A percentile compares a stretch with the other conserved stretches of the same genome.
Evolutionary conservation across 805 yeast genomes (phyloP).

Genomic region (Babjeviella inositovora): DNA sequence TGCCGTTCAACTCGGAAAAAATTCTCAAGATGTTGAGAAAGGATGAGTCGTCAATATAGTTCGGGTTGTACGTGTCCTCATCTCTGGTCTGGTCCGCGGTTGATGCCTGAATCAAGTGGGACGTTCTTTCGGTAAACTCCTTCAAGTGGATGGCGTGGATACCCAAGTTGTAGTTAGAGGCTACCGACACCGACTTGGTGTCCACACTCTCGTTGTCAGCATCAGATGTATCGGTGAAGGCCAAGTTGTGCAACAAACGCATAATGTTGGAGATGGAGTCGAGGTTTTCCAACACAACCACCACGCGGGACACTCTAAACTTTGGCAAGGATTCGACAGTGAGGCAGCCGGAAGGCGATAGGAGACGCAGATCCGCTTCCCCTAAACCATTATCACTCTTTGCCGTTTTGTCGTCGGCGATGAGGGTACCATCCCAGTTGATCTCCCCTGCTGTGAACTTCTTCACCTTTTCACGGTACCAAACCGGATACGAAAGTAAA

Average conservation of each 20-base stretch:
- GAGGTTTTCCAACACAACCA: conserved; percentile 12
- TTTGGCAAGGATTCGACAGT: conserved; percentile 6
- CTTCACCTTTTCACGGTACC: conserved; percentile 35
- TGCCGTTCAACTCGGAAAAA: too few species aligned
- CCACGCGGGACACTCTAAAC: conserved; percentile 9
- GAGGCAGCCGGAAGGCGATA: too few species aligned
- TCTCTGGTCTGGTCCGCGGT: too few species aligned
- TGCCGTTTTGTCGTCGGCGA: conserved; percentile 3
- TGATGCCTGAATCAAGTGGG: conserved; percentile 56
- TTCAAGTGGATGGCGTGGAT: conserved; percentile 40
- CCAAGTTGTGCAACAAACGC: conserved; percentile 13
- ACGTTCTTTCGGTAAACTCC: conserved; percentile 49
- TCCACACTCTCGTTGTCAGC: conserved; percentile 11
- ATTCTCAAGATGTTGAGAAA: too few species aligned
- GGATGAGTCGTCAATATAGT: too few species aligned
- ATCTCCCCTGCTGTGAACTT: conserved; percentile 10
- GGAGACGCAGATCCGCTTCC: neutral
- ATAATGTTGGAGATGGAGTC: conserved; percentile 16
- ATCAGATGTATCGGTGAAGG: conserved; percentile 9
- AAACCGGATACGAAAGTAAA: conserved; percentile 38
- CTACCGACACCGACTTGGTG: conserved; percentile 9
- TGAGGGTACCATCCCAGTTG: conserved; percentile 12
- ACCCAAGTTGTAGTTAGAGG: conserved; percentile 6
- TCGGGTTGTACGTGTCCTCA: too few species aligned
- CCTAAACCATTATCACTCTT: conserved; percentile 2